Evolutionary conservation across 1,139 yeast species (phyloP), one percentile per base, ranked within the genome.

Genomic region (Debaryomyces coudertii): DNA sequence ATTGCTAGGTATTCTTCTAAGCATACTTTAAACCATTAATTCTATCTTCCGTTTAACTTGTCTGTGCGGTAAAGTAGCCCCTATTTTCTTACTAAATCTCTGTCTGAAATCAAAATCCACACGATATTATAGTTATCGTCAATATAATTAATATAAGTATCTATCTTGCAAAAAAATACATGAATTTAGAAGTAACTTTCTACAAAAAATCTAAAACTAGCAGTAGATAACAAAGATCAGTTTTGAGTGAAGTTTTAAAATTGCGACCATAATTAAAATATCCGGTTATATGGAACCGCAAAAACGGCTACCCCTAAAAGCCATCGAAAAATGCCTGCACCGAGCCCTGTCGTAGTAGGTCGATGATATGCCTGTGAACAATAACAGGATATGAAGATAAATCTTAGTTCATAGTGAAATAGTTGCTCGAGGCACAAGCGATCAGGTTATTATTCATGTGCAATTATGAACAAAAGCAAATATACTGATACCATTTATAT

Each of bases 281-380:
- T 18, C 41, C 41, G 41, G 41, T 38, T 16, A 16, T 25, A 38
- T 38, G 41, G 41, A 38, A 25, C 41, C 41, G 34, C 41, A 38
- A 28, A 24, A 7, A 38, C 22, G 33, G 30, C 12, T 38, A 38
- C 41, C 41, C 41, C 41, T 38, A 38, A 28, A 38, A 22, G 9
- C 7, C 14, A 28, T 11, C 16, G 34, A 38, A 12, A 8, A 15
- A 7, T 12, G 20, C 15, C 28, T 38, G 28, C 28, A 15, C 35
- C 14, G 34, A 28, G 24, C 29, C 34, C 41, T 38, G 34, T 27
- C 22, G 30, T 28, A 7, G 12, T 24, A 16, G 5, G 16, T 20
- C 25, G 41, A 38, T 36, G 41, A 38, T 38, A 29, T 18, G 35
- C 9, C 31, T 27, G 12, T 8, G 29, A 35, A 35, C 38, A 35